Evolutionary conservation across 1,284 basidiomycete species (phyloP), one percentile per base, ranked within the genome.

Genomic region (Rhodofomes roseus): DNA sequence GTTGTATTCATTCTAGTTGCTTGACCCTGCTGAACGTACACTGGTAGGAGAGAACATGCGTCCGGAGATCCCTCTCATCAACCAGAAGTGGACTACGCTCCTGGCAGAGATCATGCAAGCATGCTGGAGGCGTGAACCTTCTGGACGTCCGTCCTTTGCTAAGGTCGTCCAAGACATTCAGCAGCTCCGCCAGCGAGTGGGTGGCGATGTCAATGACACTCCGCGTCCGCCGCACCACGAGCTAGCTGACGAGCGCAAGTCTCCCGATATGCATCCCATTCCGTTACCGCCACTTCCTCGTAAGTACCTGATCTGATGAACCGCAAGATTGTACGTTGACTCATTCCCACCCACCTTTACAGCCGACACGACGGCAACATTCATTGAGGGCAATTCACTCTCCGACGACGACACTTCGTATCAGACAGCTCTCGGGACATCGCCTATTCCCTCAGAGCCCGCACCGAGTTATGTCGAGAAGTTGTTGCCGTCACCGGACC

Each of bases 41-140:
- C 31, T 22, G 27, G 16, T 65, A 88, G 87, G 75, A 52, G 81
- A 84, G 61, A 78, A 87, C 59, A 78, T 76, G 57, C 81, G 87
- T 2, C 81, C 84, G 0, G 68, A 75, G 1, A 71, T 86, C 27
- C 86, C 86, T 0, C 66, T 66, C 7, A 70, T 70, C 14, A 60
- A 58, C 37, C 70, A 40, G 59, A 68, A 40, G 58, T 72, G 68
- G 65, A 67, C 55, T 8, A 58, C 66, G 18, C 65, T 65, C 4
- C 66, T 81, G 9, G 70, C 73, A 56, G 66, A 71, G 23, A 68
- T 85, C 50, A 72, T 87, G 37, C 66, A 70, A 8, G 39, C 64
- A 4, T 84, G 83, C 65, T 89, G 86, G 86, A 69, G 74, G 29
- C 73, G 72, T 6, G 71, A 79, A 22, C 79, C 84, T 0, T 63